A percentile compares a stretch with the other conserved stretches of the same genome.
Conservation (phyloP, 169 alveolate species). For the Theileria luwenshuni region DNA sequence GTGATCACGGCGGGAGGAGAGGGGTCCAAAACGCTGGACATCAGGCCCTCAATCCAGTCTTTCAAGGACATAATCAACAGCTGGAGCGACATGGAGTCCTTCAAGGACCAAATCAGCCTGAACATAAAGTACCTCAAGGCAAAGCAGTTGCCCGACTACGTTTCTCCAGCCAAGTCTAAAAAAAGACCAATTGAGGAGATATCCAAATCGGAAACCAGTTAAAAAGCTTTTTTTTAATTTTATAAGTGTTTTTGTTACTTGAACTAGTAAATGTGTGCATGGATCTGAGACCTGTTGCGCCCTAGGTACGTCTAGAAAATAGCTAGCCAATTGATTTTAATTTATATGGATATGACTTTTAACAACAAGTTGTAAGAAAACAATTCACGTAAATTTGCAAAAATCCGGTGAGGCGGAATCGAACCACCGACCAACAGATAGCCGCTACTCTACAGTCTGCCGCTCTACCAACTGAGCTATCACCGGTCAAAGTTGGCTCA, state of each 20-base stretch:
- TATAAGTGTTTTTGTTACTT: too few species aligned
- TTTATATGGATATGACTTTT: too few species aligned
- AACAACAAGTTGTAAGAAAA: too few species aligned
- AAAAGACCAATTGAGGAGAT: conserved; percentile 48
- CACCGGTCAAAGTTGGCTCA: conserved; percentile 78
- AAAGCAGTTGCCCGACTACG: conserved; percentile 59
- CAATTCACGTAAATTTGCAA: too few species aligned
- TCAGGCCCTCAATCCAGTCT: conserved; percentile 56
- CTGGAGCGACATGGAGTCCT: conserved; percentile 65
- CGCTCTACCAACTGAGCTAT: conserved; percentile 97
- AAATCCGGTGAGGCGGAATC: conserved; percentile 94
- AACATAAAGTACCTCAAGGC: conserved; percentile 53
- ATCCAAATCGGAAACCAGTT: neutral
- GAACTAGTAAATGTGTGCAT: too few species aligned
- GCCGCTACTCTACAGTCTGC: conserved; percentile 93
- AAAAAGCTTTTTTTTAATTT: too few species aligned
- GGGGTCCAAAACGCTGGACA: conserved; percentile 48
- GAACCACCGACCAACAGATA: conserved; percentile 96
- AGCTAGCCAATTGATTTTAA: neutral
- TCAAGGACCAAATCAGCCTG: conserved; percentile 56
- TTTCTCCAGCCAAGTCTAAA: conserved; percentile 30
- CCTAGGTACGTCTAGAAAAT: too few species aligned
- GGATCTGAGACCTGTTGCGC: neutral
- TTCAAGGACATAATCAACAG: conserved; percentile 63
- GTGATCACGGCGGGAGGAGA: conserved; percentile 1